Percentiles rank a stretch among this genome's conserved stretches.
Conservation (phyloP, 1,284 basidiomycete species). For the Hymenochaete sp. region DNA sequence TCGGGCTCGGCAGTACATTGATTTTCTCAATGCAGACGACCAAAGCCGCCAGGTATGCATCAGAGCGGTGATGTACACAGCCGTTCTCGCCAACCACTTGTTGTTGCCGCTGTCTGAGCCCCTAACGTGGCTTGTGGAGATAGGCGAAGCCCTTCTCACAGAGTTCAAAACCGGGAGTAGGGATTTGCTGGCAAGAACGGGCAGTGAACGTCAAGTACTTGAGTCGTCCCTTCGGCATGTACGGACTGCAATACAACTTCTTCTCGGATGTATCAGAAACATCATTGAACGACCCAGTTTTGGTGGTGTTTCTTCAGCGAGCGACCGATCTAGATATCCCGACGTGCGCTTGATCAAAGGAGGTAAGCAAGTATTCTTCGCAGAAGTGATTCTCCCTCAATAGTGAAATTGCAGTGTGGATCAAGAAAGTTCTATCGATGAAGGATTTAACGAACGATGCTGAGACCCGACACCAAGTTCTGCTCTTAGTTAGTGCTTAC, state of each 20-base stretch:
- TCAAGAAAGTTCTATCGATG: constrained; percentile 48
- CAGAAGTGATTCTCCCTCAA: constrained; percentile 9
- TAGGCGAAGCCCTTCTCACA: constrained; percentile 48
- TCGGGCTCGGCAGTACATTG: constrained; percentile 59
- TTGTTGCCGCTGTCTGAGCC: constrained; percentile 46
- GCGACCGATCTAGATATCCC: constrained; percentile 42
- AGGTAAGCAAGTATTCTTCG: constrained; percentile 32
- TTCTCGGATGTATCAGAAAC: constrained; percentile 54
- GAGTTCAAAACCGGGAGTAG: constrained; percentile 34
- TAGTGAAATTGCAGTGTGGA: constrained; percentile 43
- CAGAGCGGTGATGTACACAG: constrained; percentile 71
- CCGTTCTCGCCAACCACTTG: constrained; percentile 58
- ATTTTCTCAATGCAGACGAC: constrained; percentile 61
- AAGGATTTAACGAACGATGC: constrained; percentile 26
- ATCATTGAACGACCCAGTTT: constrained; percentile 49
- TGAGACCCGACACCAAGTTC: constrained; percentile 46
- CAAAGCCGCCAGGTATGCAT: constrained; percentile 69
- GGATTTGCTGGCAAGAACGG: constrained; percentile 20
- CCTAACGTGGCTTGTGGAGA: constrained; percentile 60
- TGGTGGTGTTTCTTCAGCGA: constrained; percentile 20
- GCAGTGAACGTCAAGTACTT: constrained; percentile 14
- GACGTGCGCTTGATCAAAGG: constrained; percentile 54
- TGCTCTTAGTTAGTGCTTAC: constrained; percentile 55
- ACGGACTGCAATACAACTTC: constrained; percentile 35
- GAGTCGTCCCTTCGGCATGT: too few relatives aligned